phyloP scores from a whole-genome alignment of 2,329 filamentous ascomycete species.

The Venturia pyrina region DNA sequence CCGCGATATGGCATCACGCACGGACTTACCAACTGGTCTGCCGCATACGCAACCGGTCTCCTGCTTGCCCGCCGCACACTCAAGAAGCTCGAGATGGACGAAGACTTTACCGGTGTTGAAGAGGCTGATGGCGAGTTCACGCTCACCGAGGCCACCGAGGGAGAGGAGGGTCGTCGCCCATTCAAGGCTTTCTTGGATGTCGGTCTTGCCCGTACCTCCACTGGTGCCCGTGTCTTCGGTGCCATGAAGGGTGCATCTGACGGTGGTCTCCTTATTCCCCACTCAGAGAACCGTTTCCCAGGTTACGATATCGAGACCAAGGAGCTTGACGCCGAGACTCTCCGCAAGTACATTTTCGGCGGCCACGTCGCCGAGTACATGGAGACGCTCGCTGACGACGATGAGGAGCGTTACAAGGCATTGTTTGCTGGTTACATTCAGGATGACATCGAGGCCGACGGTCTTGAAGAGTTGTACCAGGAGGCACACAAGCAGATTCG shows the following conservation, averaged over 20 bases:
- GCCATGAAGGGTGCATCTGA: conserved; percentile 99
- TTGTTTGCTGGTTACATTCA: conserved; percentile 99
- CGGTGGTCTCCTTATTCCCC: conserved; percentile 90
- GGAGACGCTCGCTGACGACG: conserved; percentile 98
- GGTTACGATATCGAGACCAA: conserved; percentile 95
- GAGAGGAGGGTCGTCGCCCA: conserved; percentile 77
- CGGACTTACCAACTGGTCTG: conserved; percentile 99
- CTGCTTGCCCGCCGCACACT: conserved; percentile 94
- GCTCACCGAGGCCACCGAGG: conserved; percentile 89
- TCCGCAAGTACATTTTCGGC: conserved; percentile 98
- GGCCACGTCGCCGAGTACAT: conserved; percentile 99
- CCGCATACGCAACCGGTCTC: conserved; percentile 93
- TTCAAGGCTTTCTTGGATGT: conserved; percentile 99
- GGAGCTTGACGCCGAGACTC: conserved; percentile 93
- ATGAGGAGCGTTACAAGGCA: conserved; percentile 98
- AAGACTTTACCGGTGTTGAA: conserved; percentile 90
- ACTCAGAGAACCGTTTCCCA: conserved; percentile 99
- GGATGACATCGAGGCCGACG: conserved; percentile 91
- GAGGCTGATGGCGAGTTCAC: conserved; percentile 94
- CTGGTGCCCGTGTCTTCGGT: conserved; percentile 96
- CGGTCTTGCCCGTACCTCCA: conserved; percentile 92
- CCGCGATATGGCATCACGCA: conserved; percentile 95
- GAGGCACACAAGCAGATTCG: conserved; percentile 96
- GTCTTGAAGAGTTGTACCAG: conserved; percentile 90
- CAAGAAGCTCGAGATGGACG: conserved; percentile 91